Base-by-base conservation (phyloP, 1,284 basidiomycete genomes). In the Flammula alnicola region DNA sequence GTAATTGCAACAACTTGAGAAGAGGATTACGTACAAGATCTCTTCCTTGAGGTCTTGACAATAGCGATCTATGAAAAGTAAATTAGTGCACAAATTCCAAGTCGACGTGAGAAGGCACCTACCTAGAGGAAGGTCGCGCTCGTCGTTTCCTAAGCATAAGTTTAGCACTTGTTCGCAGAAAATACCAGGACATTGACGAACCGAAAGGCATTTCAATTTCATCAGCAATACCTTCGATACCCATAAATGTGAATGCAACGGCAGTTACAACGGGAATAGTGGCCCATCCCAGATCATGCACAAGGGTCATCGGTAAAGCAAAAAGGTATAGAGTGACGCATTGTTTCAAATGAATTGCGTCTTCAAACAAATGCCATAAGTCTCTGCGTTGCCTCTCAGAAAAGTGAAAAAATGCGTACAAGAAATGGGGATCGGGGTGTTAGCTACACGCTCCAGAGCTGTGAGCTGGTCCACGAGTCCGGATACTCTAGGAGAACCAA, bases 141-240 rank as follows among this genome's bases (percentile, higher is more conserved):
- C 71, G 61, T 88, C 84, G 23, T 72, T 69, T 12, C 87, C 84
- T 88, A 33, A 54, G 38, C 14, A 52, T 10, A 7, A 31, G 27
- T 25, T 31, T 11, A 43, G 6, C 12, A 48, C n/a, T 20, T 20
- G 19, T 31, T n/a, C 1, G 6, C 33, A 25, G 3, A 40, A 10
- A 30, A 42, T n/a, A n/a, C n/a, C n/a, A n/a, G n/a, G 14, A 20
- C 7, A 31, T 19, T 26, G 11, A 68, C 77, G 49, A 54, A 86
- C 86, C 88, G 54, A 89, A 91, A 2, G 93, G 93, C 86, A 91
- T 90, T 66, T 95, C 93, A 56, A 95, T 91, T 69, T 94, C 86
- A 55, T 93, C 87, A 0, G 93, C 93, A 55, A 96, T 95, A 8
- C 93, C 93, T 71, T 96, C 94, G 46, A 96, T 88, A 9, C 93